Base-by-base conservation (phyloP, 371 early-diverging fungal species). In the Chytridiales sp. region DNA sequence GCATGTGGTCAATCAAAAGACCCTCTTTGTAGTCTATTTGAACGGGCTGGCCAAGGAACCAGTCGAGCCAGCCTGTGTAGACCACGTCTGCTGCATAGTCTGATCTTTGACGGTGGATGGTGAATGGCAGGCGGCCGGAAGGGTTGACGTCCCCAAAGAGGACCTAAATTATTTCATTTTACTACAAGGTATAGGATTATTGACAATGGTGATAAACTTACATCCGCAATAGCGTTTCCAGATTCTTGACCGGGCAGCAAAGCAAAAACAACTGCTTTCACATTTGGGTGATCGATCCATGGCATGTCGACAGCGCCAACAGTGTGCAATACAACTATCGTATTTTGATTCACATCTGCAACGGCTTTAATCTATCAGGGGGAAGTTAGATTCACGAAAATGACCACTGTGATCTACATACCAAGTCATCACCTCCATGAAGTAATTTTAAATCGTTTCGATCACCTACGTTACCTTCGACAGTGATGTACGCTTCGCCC, bases 91-190 rank as follows among this genome's bases (percentile, higher is more conserved):
- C 70, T 1, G 72, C 61, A 51, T 81, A 82, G 56, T 81, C 73
- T n/a, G 42, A 36, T n/a, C 61, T 49, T 3, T 62, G 24, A 22
- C 67, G 68, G 40, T 75, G 76, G 60, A 85, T 81, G 3, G 85
- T 84, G 53, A 81, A 83, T 9, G 86, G 86, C 15, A 86, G 64
- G 29, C 80, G 70, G 13, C 76, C 81, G 15, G 80, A 79, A 8
- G 86, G 86, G 44, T 83, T 84, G 30, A 76, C 63, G 53, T 77
- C 76, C 38, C 86, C 86, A 69, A 81, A 85, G 3, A 86, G 59
- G 34, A 64, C 44, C 44, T 61, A 21, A 5, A 17, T 34, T 26
- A 47, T 13, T 6, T 43, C 11, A 15, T 41, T 17, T 39, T 56
- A 38, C 9, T n/a, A 29, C 17, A 44, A 30, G 24, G 27, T n/a